Evolutionary conservation across 164 flowering plant genomes (phyloP).

Genomic region (Protea cynaroides): DNA sequence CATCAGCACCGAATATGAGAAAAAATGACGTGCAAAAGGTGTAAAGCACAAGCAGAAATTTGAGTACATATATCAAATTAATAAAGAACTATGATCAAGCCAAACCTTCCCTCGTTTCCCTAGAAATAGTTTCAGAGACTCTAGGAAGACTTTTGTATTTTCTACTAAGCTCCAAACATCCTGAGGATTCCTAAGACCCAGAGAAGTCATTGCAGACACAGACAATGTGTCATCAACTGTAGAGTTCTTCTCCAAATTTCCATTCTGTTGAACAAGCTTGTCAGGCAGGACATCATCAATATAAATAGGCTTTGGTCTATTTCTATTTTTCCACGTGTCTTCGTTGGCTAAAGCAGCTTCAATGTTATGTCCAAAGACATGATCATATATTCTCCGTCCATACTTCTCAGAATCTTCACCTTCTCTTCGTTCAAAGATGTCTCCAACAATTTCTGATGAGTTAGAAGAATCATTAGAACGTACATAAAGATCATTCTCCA

Average conservation of each 20-base stretch:
- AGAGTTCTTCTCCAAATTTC: slow-evolving; percentile 35
- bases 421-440: slow-evolving; percentile 61
- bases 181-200: slow-evolving; percentile 88
- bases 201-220: slow-evolving; percentile 75
- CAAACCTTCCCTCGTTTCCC: slow-evolving; percentile 65
- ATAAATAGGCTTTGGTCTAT: slow-evolving; percentile 77
- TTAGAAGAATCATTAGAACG: slow-evolving; percentile 60
- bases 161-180: slow-evolving; percentile 85
- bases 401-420: slow-evolving; percentile 78
- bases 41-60: background rate
- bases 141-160: slow-evolving; percentile 72
- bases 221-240: slow-evolving; percentile 30
- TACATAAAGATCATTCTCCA: slow-evolving; percentile 90
- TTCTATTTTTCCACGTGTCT: slow-evolving; percentile 91
- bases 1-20: background rate
- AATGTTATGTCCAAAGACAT: slow-evolving; percentile 95
- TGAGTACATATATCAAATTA: background rate
- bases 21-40: background rate
- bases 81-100: slow-evolving; percentile 6
- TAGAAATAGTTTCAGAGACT: slow-evolving; percentile 75
- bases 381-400: slow-evolving; percentile 85
- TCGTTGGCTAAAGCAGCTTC: slow-evolving; percentile 85
- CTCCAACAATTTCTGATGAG: slow-evolving; percentile 59
- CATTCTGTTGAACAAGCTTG: slow-evolving; percentile 41
- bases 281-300: slow-evolving; percentile 49